Evolutionary conservation across 2,329 filamentous ascomycete species (phyloP).

Genomic region (Verticillium tricorpus): DNA sequence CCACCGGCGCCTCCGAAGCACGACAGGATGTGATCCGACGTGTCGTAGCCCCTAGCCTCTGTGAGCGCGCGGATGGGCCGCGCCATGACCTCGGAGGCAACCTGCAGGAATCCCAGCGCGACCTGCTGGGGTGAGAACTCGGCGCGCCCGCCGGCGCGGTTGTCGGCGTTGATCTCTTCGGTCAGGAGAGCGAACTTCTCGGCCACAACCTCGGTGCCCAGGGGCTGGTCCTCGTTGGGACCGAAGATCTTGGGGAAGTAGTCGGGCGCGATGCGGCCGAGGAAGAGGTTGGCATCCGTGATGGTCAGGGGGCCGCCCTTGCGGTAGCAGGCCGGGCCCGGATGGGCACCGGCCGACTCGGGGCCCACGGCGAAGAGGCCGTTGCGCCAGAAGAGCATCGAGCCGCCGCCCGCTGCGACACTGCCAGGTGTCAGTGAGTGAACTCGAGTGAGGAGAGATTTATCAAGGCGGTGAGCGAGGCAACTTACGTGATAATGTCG

Average conservation of each 20-base stretch:
- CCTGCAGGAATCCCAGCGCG: slow-evolving; percentile 29
- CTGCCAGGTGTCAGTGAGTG: slow-evolving; percentile 45
- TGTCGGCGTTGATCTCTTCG: slow-evolving; percentile 33
- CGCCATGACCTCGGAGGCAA: slow-evolving; percentile 31
- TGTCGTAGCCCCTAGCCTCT: slow-evolving; percentile 29
- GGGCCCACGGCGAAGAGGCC: slow-evolving; percentile 70
- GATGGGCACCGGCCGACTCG: slow-evolving; percentile 65
- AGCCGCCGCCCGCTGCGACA: slow-evolving; percentile 72
- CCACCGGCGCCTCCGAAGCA: slow-evolving; percentile 32
- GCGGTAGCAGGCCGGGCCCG: slow-evolving; percentile 69
- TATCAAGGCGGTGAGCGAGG: background rate
- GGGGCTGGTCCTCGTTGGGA: slow-evolving; percentile 56
- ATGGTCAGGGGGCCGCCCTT: slow-evolving; percentile 68
- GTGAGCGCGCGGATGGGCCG: slow-evolving; percentile 29
- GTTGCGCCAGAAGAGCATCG: slow-evolving; percentile 65
- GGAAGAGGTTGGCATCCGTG: slow-evolving; percentile 67
- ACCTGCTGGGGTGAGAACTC: slow-evolving; percentile 29
- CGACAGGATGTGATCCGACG: slow-evolving; percentile 28
- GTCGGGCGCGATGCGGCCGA: slow-evolving; percentile 55
- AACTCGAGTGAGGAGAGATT: background rate
- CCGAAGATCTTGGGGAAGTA: slow-evolving; percentile 73
- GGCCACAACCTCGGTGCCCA: slow-evolving; percentile 36
- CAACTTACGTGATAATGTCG: slow-evolving; percentile 64
- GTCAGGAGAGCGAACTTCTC: slow-evolving; percentile 36
- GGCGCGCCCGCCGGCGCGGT: slow-evolving; percentile 19